Conservation (phyloP, 108 stramenopile genomes). For the Skeletonema tropicum region DNA sequence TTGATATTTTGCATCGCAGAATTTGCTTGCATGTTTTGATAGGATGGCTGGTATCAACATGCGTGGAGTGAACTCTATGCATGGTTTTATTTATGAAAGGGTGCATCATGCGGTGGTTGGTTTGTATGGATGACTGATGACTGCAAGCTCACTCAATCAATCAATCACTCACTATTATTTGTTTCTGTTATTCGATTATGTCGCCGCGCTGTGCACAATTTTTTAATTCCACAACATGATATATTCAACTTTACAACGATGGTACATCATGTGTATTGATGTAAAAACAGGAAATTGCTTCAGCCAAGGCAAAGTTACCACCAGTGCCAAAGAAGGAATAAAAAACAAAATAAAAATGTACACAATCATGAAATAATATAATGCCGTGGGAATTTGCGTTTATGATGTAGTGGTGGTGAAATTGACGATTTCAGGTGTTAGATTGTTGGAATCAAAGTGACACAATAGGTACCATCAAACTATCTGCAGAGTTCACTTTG, state of each 20-base stretch:
- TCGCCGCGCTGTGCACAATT: background rate
- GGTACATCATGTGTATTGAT: background rate
- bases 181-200: no score
- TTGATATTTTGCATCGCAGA: background rate
- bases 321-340: conserved; percentile 23
- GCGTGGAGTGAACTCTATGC: background rate
- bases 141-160: no score
- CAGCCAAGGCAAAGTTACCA: conserved; percentile 44
- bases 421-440: no score
- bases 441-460: no score
- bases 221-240: background rate
- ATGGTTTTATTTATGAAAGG: background rate
- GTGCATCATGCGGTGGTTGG: no score
- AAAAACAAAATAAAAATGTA: background rate
- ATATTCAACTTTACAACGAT: background rate
- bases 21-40: no score
- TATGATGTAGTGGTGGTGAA: no score
- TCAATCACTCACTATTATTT: background rate
- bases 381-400: no score
- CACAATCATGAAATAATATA: background rate
- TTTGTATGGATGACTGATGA: no score
- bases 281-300: conserved; percentile 28
- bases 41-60: background rate
- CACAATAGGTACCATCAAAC: no score
- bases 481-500: no score